A percentile compares a stretch with the other conserved stretches of the same genome.
These are phyloP conservation scores for Anthoceros angustus DNA, from an alignment of 225 moss, liverwort and hornwort genomes.

Conservation along the genomic window DNA sequence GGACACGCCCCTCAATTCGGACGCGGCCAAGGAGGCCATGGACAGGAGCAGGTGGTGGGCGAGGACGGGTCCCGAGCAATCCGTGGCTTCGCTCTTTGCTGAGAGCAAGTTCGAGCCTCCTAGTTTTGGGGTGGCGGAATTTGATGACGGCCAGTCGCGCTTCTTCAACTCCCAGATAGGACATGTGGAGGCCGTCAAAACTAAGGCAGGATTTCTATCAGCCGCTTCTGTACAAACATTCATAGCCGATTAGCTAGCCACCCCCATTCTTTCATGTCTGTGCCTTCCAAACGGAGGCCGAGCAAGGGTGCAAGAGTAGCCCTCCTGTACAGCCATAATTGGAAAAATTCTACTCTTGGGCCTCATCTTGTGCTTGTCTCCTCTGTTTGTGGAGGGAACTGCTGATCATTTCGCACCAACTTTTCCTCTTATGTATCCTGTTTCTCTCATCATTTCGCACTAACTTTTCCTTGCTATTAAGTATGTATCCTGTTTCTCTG, in stretches of 20 bases:
- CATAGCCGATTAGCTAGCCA: background rate
- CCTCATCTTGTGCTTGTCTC: background rate
- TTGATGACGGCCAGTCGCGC: background rate
- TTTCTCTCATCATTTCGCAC: too few species aligned
- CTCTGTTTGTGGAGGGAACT: background rate
- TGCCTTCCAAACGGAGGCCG: background rate
- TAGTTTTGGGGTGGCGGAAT: background rate
- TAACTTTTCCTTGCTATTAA: too few species aligned
- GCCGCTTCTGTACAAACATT: background rate
- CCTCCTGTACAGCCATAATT: background rate
- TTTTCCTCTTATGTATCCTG: too few species aligned
- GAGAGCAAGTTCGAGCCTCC: slow-evolving; percentile 4
- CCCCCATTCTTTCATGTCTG: background rate
- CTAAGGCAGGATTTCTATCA: background rate
- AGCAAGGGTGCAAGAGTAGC: background rate
- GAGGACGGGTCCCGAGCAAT: background rate
- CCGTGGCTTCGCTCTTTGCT: background rate
- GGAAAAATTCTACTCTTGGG: background rate
- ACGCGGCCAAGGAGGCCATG: background rate
- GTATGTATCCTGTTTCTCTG: too few species aligned
- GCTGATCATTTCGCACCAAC: background rate
- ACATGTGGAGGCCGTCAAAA: background rate
- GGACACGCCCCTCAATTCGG: too few species aligned
- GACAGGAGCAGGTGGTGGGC: slow-evolving; percentile 4
- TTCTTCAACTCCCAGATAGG: background rate